These are phyloP conservation scores for Amoebophrya sp. DNA, from an alignment of 169 alveolate genomes.

Conservation along the genomic window DNA sequence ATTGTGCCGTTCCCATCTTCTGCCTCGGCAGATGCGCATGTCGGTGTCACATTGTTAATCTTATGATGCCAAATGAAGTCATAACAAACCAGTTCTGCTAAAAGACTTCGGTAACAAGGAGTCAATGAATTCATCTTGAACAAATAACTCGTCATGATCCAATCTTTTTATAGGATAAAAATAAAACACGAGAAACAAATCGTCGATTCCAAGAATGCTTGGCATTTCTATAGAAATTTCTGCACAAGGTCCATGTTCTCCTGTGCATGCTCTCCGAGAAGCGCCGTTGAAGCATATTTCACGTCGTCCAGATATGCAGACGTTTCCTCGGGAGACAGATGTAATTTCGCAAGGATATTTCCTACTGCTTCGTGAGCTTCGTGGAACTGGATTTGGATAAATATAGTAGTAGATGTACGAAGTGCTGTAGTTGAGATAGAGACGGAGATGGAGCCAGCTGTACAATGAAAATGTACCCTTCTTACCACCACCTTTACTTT, in stretches of 20 bases:
- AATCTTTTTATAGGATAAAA: too few relatives aligned
- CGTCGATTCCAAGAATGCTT: not conserved
- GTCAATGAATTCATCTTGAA: not conserved
- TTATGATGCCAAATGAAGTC: not conserved
- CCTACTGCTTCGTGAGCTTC: not conserved
- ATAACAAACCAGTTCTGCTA: not conserved
- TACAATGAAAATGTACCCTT: too few relatives aligned
- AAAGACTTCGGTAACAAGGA: not conserved
- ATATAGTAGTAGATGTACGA: not conserved
- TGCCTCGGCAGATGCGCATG: not conserved
- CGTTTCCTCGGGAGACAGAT: not conserved
- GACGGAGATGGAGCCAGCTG: not conserved
- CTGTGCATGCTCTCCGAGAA: not conserved
- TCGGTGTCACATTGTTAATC: not conserved
- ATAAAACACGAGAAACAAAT: not conserved
- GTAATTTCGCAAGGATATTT: not conserved
- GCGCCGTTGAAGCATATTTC: not conserved
- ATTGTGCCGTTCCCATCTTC: not conserved
- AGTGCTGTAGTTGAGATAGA: not conserved
- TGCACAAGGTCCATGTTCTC: not conserved
- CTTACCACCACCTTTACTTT: too few relatives aligned
- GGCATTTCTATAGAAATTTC: not conserved
- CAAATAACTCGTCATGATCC: not conserved
- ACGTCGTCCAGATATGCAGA: not conserved
- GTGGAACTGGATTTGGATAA: not conserved